Evolutionary conservation across 352 stramenopile genomes (phyloP).

Genomic region (Detonula confervacea): DNA sequence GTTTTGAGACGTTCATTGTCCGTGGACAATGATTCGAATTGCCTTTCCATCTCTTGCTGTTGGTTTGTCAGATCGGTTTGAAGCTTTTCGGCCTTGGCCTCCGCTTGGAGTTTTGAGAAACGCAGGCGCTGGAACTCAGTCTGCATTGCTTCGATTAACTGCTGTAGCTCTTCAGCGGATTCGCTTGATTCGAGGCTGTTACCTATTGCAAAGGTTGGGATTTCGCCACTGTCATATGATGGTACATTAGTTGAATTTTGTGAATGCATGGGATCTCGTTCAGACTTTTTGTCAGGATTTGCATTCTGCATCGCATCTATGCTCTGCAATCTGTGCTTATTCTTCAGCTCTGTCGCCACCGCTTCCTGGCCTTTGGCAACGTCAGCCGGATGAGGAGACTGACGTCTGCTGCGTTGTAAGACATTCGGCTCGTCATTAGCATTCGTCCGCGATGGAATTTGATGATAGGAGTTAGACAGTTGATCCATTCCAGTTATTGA

Average conservation of each 20-base stretch:
- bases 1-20: slow-evolving; percentile 38
- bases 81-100: slow-evolving; percentile 35
- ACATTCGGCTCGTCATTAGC: neutral
- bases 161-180: slow-evolving; percentile 39
- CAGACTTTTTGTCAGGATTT: no score
- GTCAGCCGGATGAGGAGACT: slow-evolving; percentile 24
- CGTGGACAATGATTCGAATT: slow-evolving; percentile 10
- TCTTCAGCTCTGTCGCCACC: no score
- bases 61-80: slow-evolving; percentile 17
- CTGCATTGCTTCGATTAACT: slow-evolving; percentile 41
- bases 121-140: slow-evolving; percentile 37
- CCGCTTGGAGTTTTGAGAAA: slow-evolving; percentile 29
- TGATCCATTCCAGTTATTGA: neutral
- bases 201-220: slow-evolving; percentile 9
- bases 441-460: neutral
- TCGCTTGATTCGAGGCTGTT: slow-evolving; percentile 19
- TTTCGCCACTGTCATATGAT: neutral
- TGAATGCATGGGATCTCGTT: no score
- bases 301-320: no score
- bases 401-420: neutral
- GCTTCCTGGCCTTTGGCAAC: neutral
- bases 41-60: slow-evolving; percentile 28
- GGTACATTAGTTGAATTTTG: no score
- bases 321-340: no score
- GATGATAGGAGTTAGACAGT: neutral